Evolutionary conservation across 2,329 filamentous ascomycete genomes (phyloP).

Genomic region (Apiospora phragmitis): DNA sequence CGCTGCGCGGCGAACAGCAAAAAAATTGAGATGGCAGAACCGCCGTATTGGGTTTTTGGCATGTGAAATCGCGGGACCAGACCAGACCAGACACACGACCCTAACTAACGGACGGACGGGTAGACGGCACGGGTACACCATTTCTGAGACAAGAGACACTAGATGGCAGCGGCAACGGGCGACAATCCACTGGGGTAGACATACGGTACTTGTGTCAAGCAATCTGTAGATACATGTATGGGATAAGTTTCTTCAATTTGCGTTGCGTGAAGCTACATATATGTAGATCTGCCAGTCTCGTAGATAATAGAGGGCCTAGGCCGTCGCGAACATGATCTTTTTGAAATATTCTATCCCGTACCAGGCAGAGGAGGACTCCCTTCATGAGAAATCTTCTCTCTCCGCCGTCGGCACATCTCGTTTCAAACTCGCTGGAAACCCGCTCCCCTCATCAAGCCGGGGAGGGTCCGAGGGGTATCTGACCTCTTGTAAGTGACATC

Average conservation of each 20-base stretch:
- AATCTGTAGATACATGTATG: background rate
- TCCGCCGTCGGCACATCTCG: background rate
- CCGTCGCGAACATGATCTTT: background rate
- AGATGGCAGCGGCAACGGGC: background rate
- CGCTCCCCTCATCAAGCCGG: background rate
- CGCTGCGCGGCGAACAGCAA: background rate
- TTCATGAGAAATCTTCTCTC: background rate
- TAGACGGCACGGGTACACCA: background rate
- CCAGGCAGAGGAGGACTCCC: background rate
- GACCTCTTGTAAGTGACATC: background rate
- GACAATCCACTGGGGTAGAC: background rate
- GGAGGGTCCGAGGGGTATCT: slow-evolving; percentile 9
- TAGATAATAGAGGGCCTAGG: background rate
- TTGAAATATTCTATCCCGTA: background rate
- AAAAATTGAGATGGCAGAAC: slow-evolving; percentile 4
- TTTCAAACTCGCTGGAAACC: slow-evolving; percentile 7
- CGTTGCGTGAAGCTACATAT: background rate
- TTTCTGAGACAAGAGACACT: background rate
- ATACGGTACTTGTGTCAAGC: background rate
- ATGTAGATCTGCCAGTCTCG: background rate
- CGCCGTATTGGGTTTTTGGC: slow-evolving; percentile 5
- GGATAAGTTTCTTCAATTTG: background rate
- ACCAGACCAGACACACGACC: too few species aligned
- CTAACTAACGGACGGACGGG: background rate
- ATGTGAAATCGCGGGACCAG: slow-evolving; percentile 12